phyloP scores from a whole-genome alignment of 1,284 basidiomycete genomes.

The Acaromyces ingoldii region DNA sequence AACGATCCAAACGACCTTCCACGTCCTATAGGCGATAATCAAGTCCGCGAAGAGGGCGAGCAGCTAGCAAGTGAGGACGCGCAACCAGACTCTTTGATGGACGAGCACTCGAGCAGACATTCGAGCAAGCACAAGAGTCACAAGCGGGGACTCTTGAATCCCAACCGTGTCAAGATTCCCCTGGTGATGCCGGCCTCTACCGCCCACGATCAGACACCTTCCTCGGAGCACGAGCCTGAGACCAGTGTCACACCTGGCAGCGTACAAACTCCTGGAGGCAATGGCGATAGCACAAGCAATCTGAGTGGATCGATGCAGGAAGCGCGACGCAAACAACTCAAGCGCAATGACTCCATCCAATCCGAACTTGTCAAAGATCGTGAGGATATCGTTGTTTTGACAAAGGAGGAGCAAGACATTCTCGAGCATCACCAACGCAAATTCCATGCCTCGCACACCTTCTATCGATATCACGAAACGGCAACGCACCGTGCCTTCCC shows the following conservation, averaged over 20 bases:
- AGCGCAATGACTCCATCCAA: constrained; percentile 31
- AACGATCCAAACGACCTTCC: constrained; percentile 46
- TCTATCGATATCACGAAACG: constrained; percentile 81
- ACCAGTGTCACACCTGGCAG: not conserved
- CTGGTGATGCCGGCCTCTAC: too few relatives aligned
- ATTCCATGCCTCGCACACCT: constrained; percentile 54
- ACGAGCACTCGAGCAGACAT: not conserved
- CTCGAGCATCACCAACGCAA: constrained; percentile 46
- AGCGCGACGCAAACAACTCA: not conserved
- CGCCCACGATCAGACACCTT: not conserved
- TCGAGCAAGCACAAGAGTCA: not conserved
- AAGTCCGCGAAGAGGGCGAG: not conserved
- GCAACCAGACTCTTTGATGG: not conserved
- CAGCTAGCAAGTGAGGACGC: not conserved
- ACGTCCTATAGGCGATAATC: constrained; percentile 2
- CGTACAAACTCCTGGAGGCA: not conserved
- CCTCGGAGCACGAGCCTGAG: not conserved
- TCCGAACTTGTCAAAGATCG: constrained; percentile 36
- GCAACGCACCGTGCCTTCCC: constrained; percentile 74
- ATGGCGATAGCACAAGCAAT: not conserved
- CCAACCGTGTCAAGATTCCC: too few relatives aligned
- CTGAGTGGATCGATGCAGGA: not conserved
- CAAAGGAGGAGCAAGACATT: constrained; percentile 40
- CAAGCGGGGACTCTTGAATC: too few relatives aligned
- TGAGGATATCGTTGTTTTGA: constrained; percentile 42